These are phyloP conservation scores for Wakefieldia striispora DNA, from an alignment of 768 basidiomycete species.

Conservation along the genomic window DNA sequence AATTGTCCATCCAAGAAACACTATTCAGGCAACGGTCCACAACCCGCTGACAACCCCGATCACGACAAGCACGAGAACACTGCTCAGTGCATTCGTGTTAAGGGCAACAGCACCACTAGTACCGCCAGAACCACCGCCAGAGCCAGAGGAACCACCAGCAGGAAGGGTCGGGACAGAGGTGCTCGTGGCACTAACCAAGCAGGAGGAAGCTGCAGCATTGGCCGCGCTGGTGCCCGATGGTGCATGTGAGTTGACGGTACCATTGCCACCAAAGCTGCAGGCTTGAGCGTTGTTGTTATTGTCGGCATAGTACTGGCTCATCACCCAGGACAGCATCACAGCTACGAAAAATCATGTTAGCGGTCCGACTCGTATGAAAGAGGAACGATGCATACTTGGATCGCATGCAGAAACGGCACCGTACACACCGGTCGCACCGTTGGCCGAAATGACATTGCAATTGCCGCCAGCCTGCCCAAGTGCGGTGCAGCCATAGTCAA, in stretches of 20 bases:
- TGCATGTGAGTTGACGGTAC: constrained; percentile 61
- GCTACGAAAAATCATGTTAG: constrained; percentile 38
- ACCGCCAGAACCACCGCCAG: constrained; percentile 22
- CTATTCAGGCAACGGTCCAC: constrained; percentile 38
- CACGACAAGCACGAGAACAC: constrained; percentile 36
- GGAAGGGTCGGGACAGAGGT: constrained; percentile 61
- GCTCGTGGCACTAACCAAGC: constrained; percentile 59
- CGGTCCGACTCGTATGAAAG: neutral
- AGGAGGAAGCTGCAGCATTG: constrained; percentile 59
- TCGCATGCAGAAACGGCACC: constrained; percentile 77
- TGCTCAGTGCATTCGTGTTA: constrained; percentile 36
- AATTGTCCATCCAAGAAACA: neutral
- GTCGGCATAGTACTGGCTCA: constrained; percentile 74
- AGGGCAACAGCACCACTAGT: constrained; percentile 22
- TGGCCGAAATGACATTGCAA: constrained; percentile 68
- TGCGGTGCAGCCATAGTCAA: constrained; percentile 65
- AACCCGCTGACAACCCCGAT: constrained; percentile 41
- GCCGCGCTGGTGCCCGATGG: constrained; percentile 49
- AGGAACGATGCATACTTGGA: constrained; percentile 52
- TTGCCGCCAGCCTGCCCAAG: constrained; percentile 58
- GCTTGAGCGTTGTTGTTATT: constrained; percentile 55
- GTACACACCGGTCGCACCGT: constrained; percentile 75
- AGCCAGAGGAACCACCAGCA: constrained; percentile 26
- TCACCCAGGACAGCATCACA: constrained; percentile 77
- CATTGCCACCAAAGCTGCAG: constrained; percentile 85